Evolutionary conservation across 2,329 filamentous ascomycete species (phyloP).

Genomic region (Coniochaeta sp.): DNA sequence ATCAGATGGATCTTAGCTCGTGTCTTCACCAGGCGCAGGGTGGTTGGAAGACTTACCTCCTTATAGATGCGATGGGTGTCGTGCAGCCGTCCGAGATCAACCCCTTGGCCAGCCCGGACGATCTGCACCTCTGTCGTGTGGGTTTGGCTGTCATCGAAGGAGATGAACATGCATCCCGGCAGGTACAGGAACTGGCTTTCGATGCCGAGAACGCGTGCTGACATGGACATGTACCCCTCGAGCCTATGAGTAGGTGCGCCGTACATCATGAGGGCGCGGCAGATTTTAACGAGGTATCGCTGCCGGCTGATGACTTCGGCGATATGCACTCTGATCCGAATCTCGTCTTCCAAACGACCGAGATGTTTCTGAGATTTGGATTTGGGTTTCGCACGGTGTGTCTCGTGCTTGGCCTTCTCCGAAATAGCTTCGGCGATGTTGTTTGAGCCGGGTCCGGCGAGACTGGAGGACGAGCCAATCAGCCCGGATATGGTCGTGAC

Average conservation of each 20-base stretch:
- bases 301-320: conserved; percentile 70
- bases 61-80: conserved; percentile 76
- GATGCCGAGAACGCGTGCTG: conserved; percentile 79
- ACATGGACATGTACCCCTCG: conserved; percentile 89
- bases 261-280: conserved; percentile 79
- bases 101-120: conserved; percentile 59
- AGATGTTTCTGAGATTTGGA: conserved; percentile 10
- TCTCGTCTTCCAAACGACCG: conserved; percentile 21
- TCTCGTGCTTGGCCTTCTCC: conserved; percentile 32
- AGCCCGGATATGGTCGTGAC: conserved; percentile 42
- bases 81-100: conserved; percentile 66
- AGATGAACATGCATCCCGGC: conserved; percentile 89
- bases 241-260: conserved; percentile 86
- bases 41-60: too few relatives aligned
- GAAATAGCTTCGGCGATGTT: conserved; percentile 36
- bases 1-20: too few relatives aligned
- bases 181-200: conserved; percentile 87
- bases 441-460: conserved; percentile 37
- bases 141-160: conserved; percentile 69
- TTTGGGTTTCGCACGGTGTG: conserved; percentile 9
- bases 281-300: conserved; percentile 76
- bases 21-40: too few relatives aligned
- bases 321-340: conserved; percentile 49
- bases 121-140: conserved; percentile 78
- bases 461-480: conserved; percentile 46